phyloP scores from a whole-genome alignment of 768 basidiomycete genomes.

The Amanita rimosa region DNA sequence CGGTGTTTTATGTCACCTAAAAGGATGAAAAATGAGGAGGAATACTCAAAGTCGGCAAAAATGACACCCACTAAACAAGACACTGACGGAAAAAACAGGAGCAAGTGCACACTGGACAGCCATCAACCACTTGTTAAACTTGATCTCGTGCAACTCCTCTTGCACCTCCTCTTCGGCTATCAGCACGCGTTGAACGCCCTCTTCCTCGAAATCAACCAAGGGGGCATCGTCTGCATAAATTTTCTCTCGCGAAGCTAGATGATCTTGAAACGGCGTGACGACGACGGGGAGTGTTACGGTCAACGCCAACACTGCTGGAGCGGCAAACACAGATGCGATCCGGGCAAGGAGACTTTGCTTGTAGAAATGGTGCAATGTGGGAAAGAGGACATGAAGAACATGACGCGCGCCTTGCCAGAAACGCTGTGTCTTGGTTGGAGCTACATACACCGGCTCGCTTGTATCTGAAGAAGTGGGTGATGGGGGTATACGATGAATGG shows the following conservation, averaged over 20 bases:
- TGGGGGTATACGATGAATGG: conserved; percentile 47
- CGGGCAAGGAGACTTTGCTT: conserved; percentile 62
- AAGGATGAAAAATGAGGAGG: not conserved
- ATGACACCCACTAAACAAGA: conserved; percentile 61
- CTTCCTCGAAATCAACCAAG: conserved; percentile 64
- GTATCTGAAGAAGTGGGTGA: conserved; percentile 28
- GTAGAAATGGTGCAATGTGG: conserved; percentile 66
- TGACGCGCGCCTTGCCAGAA: conserved; percentile 23
- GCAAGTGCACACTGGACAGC: conserved; percentile 76
- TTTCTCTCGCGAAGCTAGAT: conserved; percentile 28
- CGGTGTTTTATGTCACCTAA: conserved; percentile 35
- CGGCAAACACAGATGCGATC: conserved; percentile 68
- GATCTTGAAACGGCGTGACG: conserved; percentile 39
- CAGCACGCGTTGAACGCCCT: conserved; percentile 55
- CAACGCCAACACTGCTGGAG: conserved; percentile 76
- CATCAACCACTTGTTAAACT: conserved; percentile 76
- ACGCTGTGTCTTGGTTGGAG: conserved; percentile 30
- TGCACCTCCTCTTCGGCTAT: conserved; percentile 67
- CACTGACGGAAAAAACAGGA: conserved; percentile 62
- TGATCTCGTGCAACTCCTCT: conserved; percentile 54
- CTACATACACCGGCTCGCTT: conserved; percentile 30
- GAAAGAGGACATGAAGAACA: conserved; percentile 64
- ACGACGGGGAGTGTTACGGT: conserved; percentile 91
- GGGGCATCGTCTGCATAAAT: conserved; percentile 22
- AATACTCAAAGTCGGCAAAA: not conserved